phyloP scores from a whole-genome alignment of 1,139 yeast species.

The Taphrina pruni region DNA sequence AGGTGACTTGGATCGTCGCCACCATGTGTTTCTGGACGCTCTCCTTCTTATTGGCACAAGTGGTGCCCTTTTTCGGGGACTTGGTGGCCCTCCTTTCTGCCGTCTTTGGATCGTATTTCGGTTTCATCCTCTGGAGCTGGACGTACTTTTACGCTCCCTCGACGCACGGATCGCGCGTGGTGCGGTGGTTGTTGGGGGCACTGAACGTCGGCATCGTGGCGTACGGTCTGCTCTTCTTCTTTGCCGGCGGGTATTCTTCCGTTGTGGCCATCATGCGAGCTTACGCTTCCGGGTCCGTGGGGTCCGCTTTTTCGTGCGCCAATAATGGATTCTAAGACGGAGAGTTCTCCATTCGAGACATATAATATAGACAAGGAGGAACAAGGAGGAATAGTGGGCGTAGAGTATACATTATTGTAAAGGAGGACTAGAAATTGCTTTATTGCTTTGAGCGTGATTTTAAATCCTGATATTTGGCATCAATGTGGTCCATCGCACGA shows the following conservation, averaged over 20 bases:
- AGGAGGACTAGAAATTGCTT: background rate
- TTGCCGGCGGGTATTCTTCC: constrained; percentile 3
- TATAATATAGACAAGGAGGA: background rate
- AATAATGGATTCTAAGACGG: constrained; percentile 11
- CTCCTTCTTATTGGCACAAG: constrained; percentile 1
- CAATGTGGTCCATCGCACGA: constrained; percentile 1
- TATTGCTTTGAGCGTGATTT: constrained; percentile 14
- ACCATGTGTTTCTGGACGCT: constrained; percentile 5
- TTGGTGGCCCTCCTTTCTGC: constrained; percentile 4
- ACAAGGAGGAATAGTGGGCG: background rate
- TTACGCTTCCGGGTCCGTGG: background rate
- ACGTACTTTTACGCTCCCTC: constrained; percentile 9
- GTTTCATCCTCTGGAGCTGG: constrained; percentile 16
- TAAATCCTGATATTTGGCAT: background rate
- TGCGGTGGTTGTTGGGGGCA: background rate
- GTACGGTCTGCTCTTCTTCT: constrained; percentile 5
- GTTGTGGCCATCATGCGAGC: constrained; percentile 9
- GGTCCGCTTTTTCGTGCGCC: constrained; percentile 16
- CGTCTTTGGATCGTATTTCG: constrained; percentile 18
- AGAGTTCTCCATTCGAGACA: background rate
- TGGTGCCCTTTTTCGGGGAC: constrained; percentile 2
- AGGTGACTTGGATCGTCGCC: background rate
- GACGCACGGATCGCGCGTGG: background rate
- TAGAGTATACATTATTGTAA: background rate
- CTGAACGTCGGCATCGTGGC: background rate